phyloP scores from a whole-genome alignment of 257 asterid species.

The Jaltomata sinuosa region DNA sequence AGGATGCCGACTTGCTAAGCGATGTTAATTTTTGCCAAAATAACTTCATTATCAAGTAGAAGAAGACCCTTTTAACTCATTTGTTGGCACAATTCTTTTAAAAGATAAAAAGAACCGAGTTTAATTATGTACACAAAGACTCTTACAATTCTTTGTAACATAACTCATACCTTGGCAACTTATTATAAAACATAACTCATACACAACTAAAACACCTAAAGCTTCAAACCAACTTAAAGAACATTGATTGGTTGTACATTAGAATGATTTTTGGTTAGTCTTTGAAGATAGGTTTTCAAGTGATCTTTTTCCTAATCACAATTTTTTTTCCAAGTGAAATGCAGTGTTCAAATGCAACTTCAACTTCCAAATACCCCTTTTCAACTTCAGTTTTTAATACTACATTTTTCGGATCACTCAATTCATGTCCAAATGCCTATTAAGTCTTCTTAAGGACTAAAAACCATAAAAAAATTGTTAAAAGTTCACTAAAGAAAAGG shows the following conservation, averaged over 20 bases:
- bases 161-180: background rate
- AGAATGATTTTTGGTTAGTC: background rate
- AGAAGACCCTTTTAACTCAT: background rate
- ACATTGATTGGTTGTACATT: background rate
- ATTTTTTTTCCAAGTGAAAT: background rate
- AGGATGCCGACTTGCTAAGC: too few species aligned
- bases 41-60: background rate
- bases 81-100: background rate
- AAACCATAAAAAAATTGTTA: background rate
- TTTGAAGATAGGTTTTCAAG: background rate
- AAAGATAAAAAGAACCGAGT: background rate
- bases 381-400: background rate
- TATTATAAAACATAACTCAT: background rate
- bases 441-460: background rate
- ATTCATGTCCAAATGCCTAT: background rate
- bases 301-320: background rate
- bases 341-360: background rate
- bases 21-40: background rate
- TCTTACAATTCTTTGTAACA: background rate
- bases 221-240: background rate
- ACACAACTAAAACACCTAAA: background rate
- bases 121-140: background rate
- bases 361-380: background rate
- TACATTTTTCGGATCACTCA: background rate
- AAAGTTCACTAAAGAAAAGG: background rate